Evolutionary conservation across 2,329 filamentous ascomycete species (phyloP).

Genomic region (Setomelanomma holmii): DNA sequence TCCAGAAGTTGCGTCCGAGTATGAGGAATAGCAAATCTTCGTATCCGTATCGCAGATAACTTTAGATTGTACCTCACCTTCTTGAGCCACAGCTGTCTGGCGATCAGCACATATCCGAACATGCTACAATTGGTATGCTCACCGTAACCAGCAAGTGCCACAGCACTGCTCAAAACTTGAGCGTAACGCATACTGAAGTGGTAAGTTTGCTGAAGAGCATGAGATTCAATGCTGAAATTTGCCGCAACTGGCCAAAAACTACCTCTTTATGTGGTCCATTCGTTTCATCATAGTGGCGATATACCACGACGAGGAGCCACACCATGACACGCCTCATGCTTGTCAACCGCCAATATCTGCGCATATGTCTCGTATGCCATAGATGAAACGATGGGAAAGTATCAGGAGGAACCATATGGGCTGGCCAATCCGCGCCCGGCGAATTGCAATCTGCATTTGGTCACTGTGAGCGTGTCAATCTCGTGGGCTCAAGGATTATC

Average conservation of each 20-base stretch:
- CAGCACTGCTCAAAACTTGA: constrained; percentile 35
- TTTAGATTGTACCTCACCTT: constrained; percentile 38
- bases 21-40: constrained; percentile 41
- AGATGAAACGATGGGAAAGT: constrained; percentile 32
- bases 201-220: constrained; percentile 5
- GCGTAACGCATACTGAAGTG: constrained; percentile 35
- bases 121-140: constrained; percentile 4
- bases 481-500: constrained; percentile 17
- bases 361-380: constrained; percentile 31
- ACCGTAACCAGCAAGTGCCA: constrained; percentile 37
- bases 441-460: constrained; percentile 28
- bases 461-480: constrained; percentile 19
- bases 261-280: constrained; percentile 32
- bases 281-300: constrained; percentile 16
- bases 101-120: constrained; percentile 12
- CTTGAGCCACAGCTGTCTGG: constrained; percentile 34
- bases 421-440: constrained; percentile 27
- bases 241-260: constrained; percentile 7
- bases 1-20: constrained; percentile 35
- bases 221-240: constrained; percentile 9
- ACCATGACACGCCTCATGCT: constrained; percentile 15
- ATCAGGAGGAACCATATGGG: constrained; percentile 15
- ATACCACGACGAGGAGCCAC: constrained; percentile 14
- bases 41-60: constrained; percentile 38
- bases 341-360: constrained; percentile 24